A percentile compares a stretch with the other conserved stretches of the same genome.
Evolutionary conservation across 352 stramenopile genomes (phyloP).

Genomic region (Phytophthora ramorum): DNA sequence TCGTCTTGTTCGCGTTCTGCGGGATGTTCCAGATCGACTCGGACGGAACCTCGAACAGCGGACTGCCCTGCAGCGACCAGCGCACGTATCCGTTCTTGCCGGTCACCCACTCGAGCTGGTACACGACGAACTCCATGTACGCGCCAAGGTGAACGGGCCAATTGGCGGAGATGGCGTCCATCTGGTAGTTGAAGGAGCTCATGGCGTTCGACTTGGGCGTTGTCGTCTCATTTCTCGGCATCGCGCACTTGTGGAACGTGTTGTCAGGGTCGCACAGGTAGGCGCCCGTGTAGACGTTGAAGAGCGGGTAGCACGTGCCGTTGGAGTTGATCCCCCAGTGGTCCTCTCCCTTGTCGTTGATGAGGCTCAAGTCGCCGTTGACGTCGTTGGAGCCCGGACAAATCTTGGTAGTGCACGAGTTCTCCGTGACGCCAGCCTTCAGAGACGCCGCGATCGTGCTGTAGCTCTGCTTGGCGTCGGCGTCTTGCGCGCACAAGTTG

Average conservation of each 20-base stretch:
- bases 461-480: conserved; percentile 25
- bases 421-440: conserved; percentile 35
- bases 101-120: conserved; percentile 41
- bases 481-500: conserved; percentile 39
- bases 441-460: conserved; percentile 20
- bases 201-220: conserved; percentile 51
- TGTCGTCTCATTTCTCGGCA: conserved; percentile 25
- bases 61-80: conserved; percentile 71
- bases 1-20: conserved; percentile 43
- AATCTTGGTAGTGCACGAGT: conserved; percentile 27
- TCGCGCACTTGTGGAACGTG: conserved; percentile 34
- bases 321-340: conserved; percentile 74
- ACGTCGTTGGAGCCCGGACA: conserved; percentile 45
- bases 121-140: conserved; percentile 63
- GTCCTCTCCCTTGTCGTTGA: conserved; percentile 16
- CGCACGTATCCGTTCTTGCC: conserved; percentile 46
- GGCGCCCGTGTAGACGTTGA: conserved; percentile 62
- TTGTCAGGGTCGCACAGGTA: conserved; percentile 65
- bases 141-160: conserved; percentile 69
- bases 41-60: conserved; percentile 82
- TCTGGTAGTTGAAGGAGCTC: conserved; percentile 46
- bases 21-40: conserved; percentile 46
- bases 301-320: conserved; percentile 65
- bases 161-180: conserved; percentile 64
- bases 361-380: conserved; percentile 37